These are phyloP conservation scores for Neostapfia colusana DNA, from an alignment of 176 grass and related monocot species.

Conservation along the genomic window DNA sequence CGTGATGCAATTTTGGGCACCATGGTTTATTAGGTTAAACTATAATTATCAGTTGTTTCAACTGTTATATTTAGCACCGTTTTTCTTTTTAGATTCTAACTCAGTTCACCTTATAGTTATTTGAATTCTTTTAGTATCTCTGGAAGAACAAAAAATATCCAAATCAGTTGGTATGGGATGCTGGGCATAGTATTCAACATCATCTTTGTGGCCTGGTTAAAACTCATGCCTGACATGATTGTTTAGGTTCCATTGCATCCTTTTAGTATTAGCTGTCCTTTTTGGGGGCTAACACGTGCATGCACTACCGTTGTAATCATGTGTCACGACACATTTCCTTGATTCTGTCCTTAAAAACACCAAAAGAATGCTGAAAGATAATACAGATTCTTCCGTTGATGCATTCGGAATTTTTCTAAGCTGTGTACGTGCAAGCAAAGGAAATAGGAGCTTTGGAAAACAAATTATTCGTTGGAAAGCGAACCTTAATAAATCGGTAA, in stretches of 20 bases:
- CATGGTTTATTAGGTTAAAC: not conserved
- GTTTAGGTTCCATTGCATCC: not conserved
- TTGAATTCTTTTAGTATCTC: not conserved
- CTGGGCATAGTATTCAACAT: not conserved
- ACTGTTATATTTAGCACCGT: not conserved
- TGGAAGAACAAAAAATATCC: not conserved
- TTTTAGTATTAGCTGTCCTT: not conserved
- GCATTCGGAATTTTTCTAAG: constrained; percentile 6
- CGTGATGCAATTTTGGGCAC: not conserved
- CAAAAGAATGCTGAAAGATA: not conserved
- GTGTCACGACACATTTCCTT: constrained; percentile 5
- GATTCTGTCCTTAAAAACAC: constrained; percentile 7
- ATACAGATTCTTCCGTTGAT: constrained; percentile 30
- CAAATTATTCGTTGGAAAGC: not conserved
- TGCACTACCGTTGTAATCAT: constrained; percentile 38
- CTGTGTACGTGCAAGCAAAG: constrained; percentile 38
- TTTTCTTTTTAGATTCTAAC: not conserved
- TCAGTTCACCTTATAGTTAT: not conserved
- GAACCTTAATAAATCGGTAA: not conserved
- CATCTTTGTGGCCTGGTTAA: not conserved
- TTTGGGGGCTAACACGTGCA: constrained; percentile 33
- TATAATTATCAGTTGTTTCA: not conserved
- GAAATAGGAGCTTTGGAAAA: constrained; percentile 10
- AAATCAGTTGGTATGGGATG: not conserved
- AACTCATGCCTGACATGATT: constrained; percentile 1